A percentile compares a stretch with the other conserved stretches of the same genome.
Conservation (phyloP, 1,139 yeast genomes). For the Pichia sp. region DNA sequence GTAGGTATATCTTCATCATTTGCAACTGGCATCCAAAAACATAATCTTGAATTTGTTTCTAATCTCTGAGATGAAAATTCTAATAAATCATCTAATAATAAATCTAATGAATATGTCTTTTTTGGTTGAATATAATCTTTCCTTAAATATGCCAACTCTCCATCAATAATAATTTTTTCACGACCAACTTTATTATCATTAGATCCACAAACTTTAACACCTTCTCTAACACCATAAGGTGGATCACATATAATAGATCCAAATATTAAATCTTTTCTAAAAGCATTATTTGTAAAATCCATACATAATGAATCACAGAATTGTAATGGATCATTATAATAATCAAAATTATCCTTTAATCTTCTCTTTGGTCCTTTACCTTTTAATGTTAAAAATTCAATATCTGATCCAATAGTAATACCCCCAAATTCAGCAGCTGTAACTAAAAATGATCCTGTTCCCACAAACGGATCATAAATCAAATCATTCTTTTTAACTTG, state of each 20-base stretch:
- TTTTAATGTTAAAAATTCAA: conserved; percentile 75
- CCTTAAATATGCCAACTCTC: conserved; percentile 69
- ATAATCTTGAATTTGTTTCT: conserved; percentile 69
- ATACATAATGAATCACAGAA: conserved; percentile 77
- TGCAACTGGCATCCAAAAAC: conserved; percentile 98
- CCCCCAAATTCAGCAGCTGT: conserved; percentile 89
- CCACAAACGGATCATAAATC: conserved; percentile 92
- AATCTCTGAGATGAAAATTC: conserved; percentile 66
- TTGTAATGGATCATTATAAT: conserved; percentile 54
- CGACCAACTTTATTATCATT: conserved; percentile 53
- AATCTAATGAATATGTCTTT: conserved; percentile 78
- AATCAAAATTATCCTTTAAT: conserved; percentile 48
- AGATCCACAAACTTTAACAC: conserved; percentile 85
- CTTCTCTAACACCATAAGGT: conserved; percentile 96
- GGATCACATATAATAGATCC: conserved; percentile 94
- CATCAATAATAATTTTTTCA: conserved; percentile 65
- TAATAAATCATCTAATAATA: conserved; percentile 69
- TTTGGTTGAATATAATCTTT: conserved; percentile 89
- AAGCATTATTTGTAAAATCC: conserved; percentile 92
- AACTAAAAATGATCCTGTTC: conserved; percentile 91
- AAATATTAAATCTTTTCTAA: conserved; percentile 54
- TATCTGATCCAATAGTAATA: conserved; percentile 78
- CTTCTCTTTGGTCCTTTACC: conserved; percentile 51
- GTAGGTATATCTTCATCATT: conserved; percentile 71
- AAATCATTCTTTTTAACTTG: conserved; percentile 61